These are phyloP conservation scores for Colletotrichum echinochloae DNA, from an alignment of 2,329 filamentous ascomycete species.

Conservation along the genomic window DNA sequence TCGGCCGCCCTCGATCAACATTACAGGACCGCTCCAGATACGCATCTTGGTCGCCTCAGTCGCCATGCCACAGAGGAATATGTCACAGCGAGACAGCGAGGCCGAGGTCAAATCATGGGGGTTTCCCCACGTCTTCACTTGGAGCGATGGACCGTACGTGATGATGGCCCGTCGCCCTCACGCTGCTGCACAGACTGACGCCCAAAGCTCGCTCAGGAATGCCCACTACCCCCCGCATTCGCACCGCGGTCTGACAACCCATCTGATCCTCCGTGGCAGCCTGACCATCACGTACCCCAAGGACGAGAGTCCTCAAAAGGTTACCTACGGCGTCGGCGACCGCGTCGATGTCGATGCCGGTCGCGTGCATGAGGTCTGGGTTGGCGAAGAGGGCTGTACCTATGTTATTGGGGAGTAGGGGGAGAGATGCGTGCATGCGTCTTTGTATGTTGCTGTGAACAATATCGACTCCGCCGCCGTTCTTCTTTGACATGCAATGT, in stretches of 20 bases:
- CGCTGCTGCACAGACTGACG: slow-evolving; percentile 13
- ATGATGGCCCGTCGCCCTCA: slow-evolving; percentile 13
- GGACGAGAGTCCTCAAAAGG: slow-evolving; percentile 66
- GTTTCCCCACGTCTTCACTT: slow-evolving; percentile 77
- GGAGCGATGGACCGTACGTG: slow-evolving; percentile 76
- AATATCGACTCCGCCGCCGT: neutral
- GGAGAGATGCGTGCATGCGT: slow-evolving; percentile 53
- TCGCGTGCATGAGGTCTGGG: slow-evolving; percentile 76
- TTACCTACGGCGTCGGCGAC: slow-evolving; percentile 69
- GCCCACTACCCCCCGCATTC: slow-evolving; percentile 76
- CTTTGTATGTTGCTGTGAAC: neutral
- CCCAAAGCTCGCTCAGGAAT: slow-evolving; percentile 60
- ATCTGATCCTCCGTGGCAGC: slow-evolving; percentile 74
- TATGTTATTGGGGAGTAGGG: slow-evolving; percentile 74
- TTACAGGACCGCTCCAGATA: neutral
- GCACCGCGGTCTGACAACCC: slow-evolving; percentile 74
- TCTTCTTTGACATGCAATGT: too few species aligned
- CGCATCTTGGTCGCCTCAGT: neutral
- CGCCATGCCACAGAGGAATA: slow-evolving; percentile 23
- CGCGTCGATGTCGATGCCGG: slow-evolving; percentile 75
- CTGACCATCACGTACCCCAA: slow-evolving; percentile 76
- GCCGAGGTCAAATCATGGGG: slow-evolving; percentile 76
- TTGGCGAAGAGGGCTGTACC: slow-evolving; percentile 74
- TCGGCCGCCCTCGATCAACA: neutral
- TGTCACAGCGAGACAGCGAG: slow-evolving; percentile 63